Evolutionary conservation across 371 early-diverging fungal species (phyloP), one percentile per base, ranked within the genome.

Genomic region (Mortierella sp.): DNA sequence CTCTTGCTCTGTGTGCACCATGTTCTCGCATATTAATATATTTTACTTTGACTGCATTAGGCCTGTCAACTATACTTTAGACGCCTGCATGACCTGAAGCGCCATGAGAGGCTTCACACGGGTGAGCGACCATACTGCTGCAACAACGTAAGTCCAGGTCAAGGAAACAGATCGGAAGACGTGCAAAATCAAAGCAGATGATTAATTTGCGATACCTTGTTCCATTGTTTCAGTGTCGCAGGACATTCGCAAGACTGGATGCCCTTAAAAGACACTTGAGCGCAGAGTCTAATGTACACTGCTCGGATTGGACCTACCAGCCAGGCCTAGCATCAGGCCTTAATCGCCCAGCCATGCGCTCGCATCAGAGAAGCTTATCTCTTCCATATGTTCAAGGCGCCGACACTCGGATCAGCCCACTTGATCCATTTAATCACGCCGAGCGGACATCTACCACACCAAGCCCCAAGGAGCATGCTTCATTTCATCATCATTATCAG

Each of bases 211-310:
- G 15, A 5, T 51, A 5, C 23, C 23, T 32, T 3, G 2, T 56
- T 22, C 53, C 9, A 23, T 8, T 28, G 6, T 10, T 51, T 83
- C 19, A 85, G 79, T 79, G 79, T 34, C 70, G 62, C 26, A 56
- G 93, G 29, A 86, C 91, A 61, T 94, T 94, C 86, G 90, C 94
- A 7, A 88, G 95, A 32, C 72, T 93, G 34, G 94, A 94, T 76
- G 95, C 94, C 31, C 75, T 94, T 45, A 92, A 92, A 82, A 85
- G 95, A 31, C 95, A 94, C 71, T 88, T 87, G 69, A 85, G 89
- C 42, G 90, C 92, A 2, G 93, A 92, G 31, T 79, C 79, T 32
- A 79, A 79, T 56, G 60, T 47, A 17, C 66, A 86, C 75, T 83
- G 84, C 82, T 68, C 85, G 66, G 79, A 79, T 8, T 79, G 79